These are phyloP conservation scores for Pezicula carpinea DNA, from an alignment of 2,329 filamentous ascomycete genomes.

Conservation along the genomic window DNA sequence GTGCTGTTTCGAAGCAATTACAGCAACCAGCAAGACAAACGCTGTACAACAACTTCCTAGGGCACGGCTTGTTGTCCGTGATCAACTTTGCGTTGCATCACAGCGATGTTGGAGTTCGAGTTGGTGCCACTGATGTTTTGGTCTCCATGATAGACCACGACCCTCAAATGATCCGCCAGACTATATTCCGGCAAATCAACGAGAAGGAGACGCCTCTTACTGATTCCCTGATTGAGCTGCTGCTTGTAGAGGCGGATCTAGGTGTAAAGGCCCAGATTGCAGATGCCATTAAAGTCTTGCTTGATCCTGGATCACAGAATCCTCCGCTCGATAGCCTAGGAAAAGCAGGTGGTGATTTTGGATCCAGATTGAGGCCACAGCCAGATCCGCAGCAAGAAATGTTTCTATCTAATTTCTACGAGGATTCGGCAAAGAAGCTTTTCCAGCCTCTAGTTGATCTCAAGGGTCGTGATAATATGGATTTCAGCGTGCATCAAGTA, in stretches of 20 bases:
- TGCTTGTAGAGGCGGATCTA: slow-evolving; percentile 86
- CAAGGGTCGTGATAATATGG: slow-evolving; percentile 62
- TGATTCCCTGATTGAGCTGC: slow-evolving; percentile 86
- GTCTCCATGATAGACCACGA: slow-evolving; percentile 96
- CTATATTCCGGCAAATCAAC: slow-evolving; percentile 86
- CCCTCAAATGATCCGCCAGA: slow-evolving; percentile 86
- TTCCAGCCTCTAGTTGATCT: slow-evolving; percentile 84
- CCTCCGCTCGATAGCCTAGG: slow-evolving; percentile 55
- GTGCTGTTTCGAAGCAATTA: slow-evolving; percentile 87
- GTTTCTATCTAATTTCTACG: slow-evolving; percentile 86
- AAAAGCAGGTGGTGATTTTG: slow-evolving; percentile 64
- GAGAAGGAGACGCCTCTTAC: slow-evolving; percentile 83
- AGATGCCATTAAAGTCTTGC: slow-evolving; percentile 87
- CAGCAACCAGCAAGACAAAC: slow-evolving; percentile 77
- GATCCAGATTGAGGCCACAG: slow-evolving; percentile 54
- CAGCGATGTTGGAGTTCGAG: slow-evolving; percentile 75
- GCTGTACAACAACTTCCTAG: slow-evolving; percentile 86
- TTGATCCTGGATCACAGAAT: slow-evolving; percentile 66
- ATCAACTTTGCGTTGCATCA: slow-evolving; percentile 90
- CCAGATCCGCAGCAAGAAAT: slow-evolving; percentile 73
- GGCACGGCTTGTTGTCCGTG: slow-evolving; percentile 79
- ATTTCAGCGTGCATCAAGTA: slow-evolving; percentile 76
- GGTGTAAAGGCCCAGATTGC: slow-evolving; percentile 95
- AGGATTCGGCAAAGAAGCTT: slow-evolving; percentile 75
- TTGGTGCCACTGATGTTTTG: slow-evolving; percentile 89